phyloP scores from a whole-genome alignment of 495 filamentous ascomycete species.

The Hypomontagnella submonticulosa region DNA sequence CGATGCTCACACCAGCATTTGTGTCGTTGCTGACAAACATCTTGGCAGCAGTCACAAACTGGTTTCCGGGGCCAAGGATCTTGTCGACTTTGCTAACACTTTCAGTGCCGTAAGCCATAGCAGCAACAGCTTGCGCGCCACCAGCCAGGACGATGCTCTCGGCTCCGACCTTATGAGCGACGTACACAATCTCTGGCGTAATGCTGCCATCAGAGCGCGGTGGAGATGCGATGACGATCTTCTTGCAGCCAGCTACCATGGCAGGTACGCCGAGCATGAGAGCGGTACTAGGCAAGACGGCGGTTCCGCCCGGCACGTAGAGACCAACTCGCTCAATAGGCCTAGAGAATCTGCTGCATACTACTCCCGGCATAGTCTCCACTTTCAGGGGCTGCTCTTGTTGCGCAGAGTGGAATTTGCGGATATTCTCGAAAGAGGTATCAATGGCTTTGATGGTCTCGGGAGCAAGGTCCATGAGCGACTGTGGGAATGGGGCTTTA shows the following conservation, averaged over 20 bases:
- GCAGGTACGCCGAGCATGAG: conserved; percentile 98
- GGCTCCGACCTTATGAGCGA: conserved; percentile 96
- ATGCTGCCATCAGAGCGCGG: conserved; percentile 89
- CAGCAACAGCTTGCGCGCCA: conserved; percentile 94
- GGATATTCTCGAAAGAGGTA: conserved; percentile 90
- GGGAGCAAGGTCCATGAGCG: conserved; percentile 82
- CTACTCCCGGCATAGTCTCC: conserved; percentile 97
- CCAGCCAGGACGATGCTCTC: conserved; percentile 95
- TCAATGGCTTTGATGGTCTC: conserved; percentile 94
- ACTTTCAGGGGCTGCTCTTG: conserved; percentile 81
- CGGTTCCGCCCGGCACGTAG: conserved; percentile 95
- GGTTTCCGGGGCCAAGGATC: conserved; percentile 96
- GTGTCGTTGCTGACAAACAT: conserved; percentile 98
- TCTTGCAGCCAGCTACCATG: conserved; percentile 96
- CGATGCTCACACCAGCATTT: conserved; percentile 91
- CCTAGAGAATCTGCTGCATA: conserved; percentile 91
- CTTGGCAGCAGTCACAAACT: conserved; percentile 98
- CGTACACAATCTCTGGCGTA: conserved; percentile 96
- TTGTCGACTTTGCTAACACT: conserved; percentile 96
- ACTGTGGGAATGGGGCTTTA: conserved; percentile 82
- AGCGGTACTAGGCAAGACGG: conserved; percentile 93
- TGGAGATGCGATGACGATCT: conserved; percentile 91
- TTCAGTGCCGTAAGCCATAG: conserved; percentile 86
- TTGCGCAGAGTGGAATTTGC: conserved; percentile 91
- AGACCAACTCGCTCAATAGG: conserved; percentile 94